Percentiles rank a stretch among this genome's conserved stretches.
phyloP scores from a whole-genome alignment of 164 flowering plant species.

The Litsea cubeba region DNA sequence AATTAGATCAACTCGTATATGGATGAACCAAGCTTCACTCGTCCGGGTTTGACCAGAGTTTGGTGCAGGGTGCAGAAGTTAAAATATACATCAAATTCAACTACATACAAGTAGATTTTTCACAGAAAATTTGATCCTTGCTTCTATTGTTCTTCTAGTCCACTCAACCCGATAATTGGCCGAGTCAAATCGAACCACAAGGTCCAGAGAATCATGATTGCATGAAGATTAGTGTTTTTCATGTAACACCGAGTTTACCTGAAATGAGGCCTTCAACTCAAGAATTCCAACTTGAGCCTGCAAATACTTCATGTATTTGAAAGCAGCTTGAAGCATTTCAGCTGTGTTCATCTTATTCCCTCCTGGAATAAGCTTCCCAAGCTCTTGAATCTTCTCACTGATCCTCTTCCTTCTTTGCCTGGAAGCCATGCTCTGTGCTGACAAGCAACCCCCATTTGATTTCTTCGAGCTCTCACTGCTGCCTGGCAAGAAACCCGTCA shows the following conservation, averaged over 20 bases:
- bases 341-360: slow-evolving; percentile 82
- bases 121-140: too few relatives aligned
- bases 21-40: too few relatives aligned
- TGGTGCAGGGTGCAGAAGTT: too few relatives aligned
- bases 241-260: not conserved
- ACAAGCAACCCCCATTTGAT: slow-evolving; percentile 18
- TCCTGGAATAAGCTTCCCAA: slow-evolving; percentile 79
- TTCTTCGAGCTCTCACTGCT: slow-evolving; percentile 3
- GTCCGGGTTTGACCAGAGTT: too few relatives aligned
- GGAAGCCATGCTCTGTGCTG: slow-evolving; percentile 78
- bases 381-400: slow-evolving; percentile 80
- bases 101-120: too few relatives aligned
- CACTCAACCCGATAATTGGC: too few relatives aligned
- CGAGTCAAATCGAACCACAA: too few relatives aligned
- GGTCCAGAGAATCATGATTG: too few relatives aligned
- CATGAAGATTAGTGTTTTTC: too few relatives aligned
- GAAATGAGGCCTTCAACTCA: slow-evolving; percentile 24
- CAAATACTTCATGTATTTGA: slow-evolving; percentile 64
- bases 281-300: slow-evolving; percentile 71
- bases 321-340: slow-evolving; percentile 79
- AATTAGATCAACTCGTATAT: too few relatives aligned
- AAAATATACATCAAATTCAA: too few relatives aligned
- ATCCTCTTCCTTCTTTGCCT: slow-evolving; percentile 81
- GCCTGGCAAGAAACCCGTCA: not conserved
- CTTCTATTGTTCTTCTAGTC: too few relatives aligned